Evolutionary conservation across 129 eudicot species (phyloP), one percentile per base, ranked within the genome.

Genomic region (Flaveria brownii): DNA sequence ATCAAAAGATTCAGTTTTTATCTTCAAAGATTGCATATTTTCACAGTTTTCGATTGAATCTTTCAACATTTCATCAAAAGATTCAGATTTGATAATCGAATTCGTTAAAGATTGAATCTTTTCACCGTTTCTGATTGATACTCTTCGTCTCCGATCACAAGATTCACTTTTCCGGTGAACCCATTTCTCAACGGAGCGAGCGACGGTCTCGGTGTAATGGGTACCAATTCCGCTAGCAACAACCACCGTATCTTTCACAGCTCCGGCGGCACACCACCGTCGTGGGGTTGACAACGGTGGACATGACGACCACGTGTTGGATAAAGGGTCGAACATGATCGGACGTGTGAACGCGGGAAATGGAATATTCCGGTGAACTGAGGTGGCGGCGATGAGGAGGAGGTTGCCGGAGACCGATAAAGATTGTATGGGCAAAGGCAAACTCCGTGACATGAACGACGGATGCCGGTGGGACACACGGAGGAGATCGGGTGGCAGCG

Each of bases 201-300:
- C 91, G 1, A 85, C 84, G 23, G 82, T 82, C 15, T 72, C 57
- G 26, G 55, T 57, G 82, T 84, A 92, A 57, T 84, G 87, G 25
- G 90, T 77, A 33, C 96, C 98, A 2, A 90, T 77, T 23, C 98
- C 98, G 9, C 96, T 88, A 2, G 94, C 92, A 0, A 92, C 77
- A 57, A 74, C 85, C 8, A 88, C 87, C 2, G 82, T 77, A 15
- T 81, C 88, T 0, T 46, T 52, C 0, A 63, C 49, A 1, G 87
- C 68, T 14, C 96, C 96, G 36, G 86, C 80, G 0, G 83, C 94
- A 74, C 98, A 92, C 98, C 96, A 92, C n/a, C 98, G 71, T 9
- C 94, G 84, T 2, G 96, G 90, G n/a, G 80, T 65, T 8, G 84
- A 50, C 17, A 90, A 16, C 6, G 82, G 86, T 0, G 96, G 94